Evolutionary conservation across 2,329 filamentous ascomycete genomes (phyloP).

Genomic region (Zasmidium angulare): DNA sequence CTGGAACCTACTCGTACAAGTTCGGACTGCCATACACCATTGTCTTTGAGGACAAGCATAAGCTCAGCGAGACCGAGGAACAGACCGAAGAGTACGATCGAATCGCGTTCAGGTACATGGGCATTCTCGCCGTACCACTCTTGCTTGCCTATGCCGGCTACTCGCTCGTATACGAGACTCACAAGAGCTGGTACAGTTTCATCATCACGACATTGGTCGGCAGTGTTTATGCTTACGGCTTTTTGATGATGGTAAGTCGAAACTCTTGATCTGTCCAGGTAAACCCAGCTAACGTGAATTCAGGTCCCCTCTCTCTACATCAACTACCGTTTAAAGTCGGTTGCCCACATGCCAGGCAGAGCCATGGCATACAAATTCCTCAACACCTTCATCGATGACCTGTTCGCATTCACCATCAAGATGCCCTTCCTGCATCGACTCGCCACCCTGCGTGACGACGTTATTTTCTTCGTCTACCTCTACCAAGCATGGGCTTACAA

Average conservation of each 20-base stretch:
- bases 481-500: constrained; percentile 95
- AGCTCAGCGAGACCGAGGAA: constrained; percentile 89
- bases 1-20: constrained; percentile 61
- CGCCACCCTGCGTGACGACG: constrained; percentile 87
- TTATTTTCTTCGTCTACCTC: constrained; percentile 97
- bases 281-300: background rate
- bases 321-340: constrained; percentile 89
- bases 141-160: constrained; percentile 87
- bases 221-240: constrained; percentile 95
- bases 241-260: constrained; percentile 81
- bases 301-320: constrained; percentile 85
- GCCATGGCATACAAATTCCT: constrained; percentile 98
- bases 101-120: constrained; percentile 97
- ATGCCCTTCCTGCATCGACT: constrained; percentile 94
- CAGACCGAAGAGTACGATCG: constrained; percentile 98
- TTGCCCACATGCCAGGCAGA: constrained; percentile 94
- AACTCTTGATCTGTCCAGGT: background rate
- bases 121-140: constrained; percentile 84
- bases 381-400: constrained; percentile 97
- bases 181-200: constrained; percentile 93
- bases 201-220: constrained; percentile 93
- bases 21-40: constrained; percentile 66
- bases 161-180: constrained; percentile 85
- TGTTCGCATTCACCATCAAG: constrained; percentile 99
- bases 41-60: constrained; percentile 93